phyloP scores from a whole-genome alignment of 176 grass and related monocot species.

The Lolium perenne region DNA sequence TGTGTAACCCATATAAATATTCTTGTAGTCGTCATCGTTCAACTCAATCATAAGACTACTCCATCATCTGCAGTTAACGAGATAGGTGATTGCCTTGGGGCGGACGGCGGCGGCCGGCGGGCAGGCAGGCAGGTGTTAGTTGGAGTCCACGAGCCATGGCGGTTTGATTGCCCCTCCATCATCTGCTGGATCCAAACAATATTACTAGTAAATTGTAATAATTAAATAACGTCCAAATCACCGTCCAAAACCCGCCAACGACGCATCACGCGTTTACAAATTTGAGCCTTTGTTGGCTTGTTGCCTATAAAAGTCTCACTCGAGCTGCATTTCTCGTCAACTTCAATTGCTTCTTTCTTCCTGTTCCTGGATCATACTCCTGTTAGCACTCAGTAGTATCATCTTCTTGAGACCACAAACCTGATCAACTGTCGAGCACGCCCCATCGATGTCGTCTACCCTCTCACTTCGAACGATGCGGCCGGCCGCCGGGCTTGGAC shows the following conservation, averaged over 20 bases:
- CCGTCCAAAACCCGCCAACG: conserved; percentile 39
- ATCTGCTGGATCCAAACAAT: not conserved
- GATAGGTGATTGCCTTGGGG: no score
- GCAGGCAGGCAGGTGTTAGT: not conserved
- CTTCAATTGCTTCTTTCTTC: not conserved
- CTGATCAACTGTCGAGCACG: not conserved
- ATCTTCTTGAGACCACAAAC: not conserved
- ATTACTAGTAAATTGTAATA: not conserved
- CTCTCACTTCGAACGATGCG: not conserved
- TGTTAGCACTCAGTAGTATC: not conserved
- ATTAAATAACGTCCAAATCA: conserved; percentile 33
- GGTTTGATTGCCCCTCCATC: not conserved
- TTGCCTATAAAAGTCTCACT: conserved; percentile 1
- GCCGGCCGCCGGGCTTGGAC: not conserved
- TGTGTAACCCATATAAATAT: not conserved
- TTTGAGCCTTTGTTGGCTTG: no score
- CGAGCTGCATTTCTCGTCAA: not conserved
- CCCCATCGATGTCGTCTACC: conserved; percentile 13
- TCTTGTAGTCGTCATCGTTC: not conserved
- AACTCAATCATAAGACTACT: conserved; percentile 25
- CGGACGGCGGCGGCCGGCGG: not conserved
- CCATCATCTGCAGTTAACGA: no score
- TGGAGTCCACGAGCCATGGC: not conserved
- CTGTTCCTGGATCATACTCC: not conserved
- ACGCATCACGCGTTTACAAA: not conserved